Evolutionary conservation across 495 filamentous ascomycete genomes (phyloP).

Genomic region (Penicilliopsis zonata): DNA sequence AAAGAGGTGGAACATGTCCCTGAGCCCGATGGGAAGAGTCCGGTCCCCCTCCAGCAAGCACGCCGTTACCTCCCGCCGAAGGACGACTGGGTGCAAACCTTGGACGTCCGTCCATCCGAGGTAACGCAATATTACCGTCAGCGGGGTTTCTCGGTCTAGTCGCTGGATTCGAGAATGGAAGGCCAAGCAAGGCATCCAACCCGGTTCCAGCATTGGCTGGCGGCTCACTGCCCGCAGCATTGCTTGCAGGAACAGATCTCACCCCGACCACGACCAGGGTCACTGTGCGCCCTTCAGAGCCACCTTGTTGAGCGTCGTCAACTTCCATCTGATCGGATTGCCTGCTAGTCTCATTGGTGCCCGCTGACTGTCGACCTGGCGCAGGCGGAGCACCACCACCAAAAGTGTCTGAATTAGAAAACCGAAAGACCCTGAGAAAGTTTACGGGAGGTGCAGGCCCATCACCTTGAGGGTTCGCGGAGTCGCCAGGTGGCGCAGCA

Average conservation of each 20-base stretch:
- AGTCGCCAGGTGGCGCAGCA: slow-evolving; percentile 19
- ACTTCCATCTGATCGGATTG: slow-evolving; percentile 22
- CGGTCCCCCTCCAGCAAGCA: slow-evolving; percentile 30
- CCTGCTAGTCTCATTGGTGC: slow-evolving; percentile 6
- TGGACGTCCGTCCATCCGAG: slow-evolving; percentile 31
- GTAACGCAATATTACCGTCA: slow-evolving; percentile 15
- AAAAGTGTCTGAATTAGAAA: slow-evolving; percentile 36
- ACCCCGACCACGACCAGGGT: slow-evolving; percentile 65
- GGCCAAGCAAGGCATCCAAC: slow-evolving; percentile 33
- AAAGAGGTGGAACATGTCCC: too few species aligned
- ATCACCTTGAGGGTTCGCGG: slow-evolving; percentile 13
- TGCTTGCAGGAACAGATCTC: slow-evolving; percentile 49
- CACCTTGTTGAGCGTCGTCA: slow-evolving; percentile 34
- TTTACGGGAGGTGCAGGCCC: slow-evolving; percentile 39
- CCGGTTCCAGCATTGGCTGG: slow-evolving; percentile 27
- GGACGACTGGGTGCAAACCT: slow-evolving; percentile 40
- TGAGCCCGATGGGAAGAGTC: too few species aligned
- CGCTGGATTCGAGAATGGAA: slow-evolving; percentile 50
- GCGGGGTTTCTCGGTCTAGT: slow-evolving; percentile 32
- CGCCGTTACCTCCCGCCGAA: slow-evolving; percentile 32
- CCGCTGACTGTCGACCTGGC: slow-evolving; percentile 9
- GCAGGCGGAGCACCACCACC: slow-evolving; percentile 7
- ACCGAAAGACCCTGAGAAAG: slow-evolving; percentile 49
- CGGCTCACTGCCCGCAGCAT: slow-evolving; percentile 30
- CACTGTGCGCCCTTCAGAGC: slow-evolving; percentile 47